Evolutionary conservation across 108 stramenopile species (phyloP).

Genomic region (Cyclotella baltica): DNA sequence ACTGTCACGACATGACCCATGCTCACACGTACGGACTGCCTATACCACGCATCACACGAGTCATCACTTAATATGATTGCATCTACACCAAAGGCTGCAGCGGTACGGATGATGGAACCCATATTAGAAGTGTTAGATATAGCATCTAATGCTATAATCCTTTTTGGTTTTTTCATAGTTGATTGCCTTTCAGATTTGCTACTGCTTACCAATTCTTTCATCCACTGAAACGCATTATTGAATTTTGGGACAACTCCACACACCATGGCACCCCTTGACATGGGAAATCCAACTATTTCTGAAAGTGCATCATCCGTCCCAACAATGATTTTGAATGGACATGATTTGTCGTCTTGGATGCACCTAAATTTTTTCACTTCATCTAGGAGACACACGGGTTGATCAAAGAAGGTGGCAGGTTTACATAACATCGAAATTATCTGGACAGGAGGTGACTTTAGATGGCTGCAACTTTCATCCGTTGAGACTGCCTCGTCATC

Average conservation of each 20-base stretch:
- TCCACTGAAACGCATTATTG: constrained; percentile 56
- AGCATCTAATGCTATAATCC: constrained; percentile 77
- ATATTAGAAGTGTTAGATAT: constrained; percentile 82
- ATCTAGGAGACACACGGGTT: constrained; percentile 40
- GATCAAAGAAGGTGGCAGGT: constrained; percentile 63
- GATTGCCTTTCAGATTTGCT: neutral
- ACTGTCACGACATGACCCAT: constrained; percentile 81
- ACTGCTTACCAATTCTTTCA: constrained; percentile 46
- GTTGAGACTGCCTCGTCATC: constrained; percentile 11
- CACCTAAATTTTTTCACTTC: constrained; percentile 35
- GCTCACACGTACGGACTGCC: constrained; percentile 72
- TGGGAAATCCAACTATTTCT: constrained; percentile 67
- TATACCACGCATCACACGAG: constrained; percentile 83
- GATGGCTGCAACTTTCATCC: neutral
- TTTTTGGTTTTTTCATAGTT: constrained; percentile 12
- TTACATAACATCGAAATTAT: constrained; percentile 71
- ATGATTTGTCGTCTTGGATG: neutral
- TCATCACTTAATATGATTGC: constrained; percentile 76
- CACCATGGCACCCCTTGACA: constrained; percentile 75
- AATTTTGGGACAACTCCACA: constrained; percentile 70
- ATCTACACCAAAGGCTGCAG: constrained; percentile 75
- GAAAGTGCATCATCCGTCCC: constrained; percentile 59
- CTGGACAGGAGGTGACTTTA: constrained; percentile 34
- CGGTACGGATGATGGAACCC: constrained; percentile 77
- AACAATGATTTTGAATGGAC: constrained; percentile 67